A percentile compares a stretch with the other conserved stretches of the same genome.
Evolutionary conservation across 2,329 filamentous ascomycete genomes (phyloP).

Genomic region (Microcyclospora pomicola): DNA sequence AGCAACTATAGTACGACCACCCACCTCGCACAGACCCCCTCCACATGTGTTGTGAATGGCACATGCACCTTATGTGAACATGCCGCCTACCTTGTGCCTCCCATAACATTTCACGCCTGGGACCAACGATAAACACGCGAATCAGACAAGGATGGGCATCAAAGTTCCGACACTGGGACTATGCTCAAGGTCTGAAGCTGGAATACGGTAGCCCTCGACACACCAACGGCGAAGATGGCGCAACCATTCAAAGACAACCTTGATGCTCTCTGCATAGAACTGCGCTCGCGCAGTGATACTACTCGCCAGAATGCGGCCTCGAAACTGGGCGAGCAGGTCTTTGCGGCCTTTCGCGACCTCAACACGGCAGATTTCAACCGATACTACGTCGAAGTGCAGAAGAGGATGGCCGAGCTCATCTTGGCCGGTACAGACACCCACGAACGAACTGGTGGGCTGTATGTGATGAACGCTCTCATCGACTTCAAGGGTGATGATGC

Average conservation of each 20-base stretch:
- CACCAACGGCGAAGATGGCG: slow-evolving; percentile 10
- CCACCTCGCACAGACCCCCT: too few species aligned
- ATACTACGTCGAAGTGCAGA: slow-evolving; percentile 51
- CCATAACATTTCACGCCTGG: too few species aligned
- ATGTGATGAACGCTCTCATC: slow-evolving; percentile 82
- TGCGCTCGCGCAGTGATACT: slow-evolving; percentile 16
- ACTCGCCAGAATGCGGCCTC: slow-evolving; percentile 17
- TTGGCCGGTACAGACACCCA: slow-evolving; percentile 73
- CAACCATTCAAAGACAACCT: slow-evolving; percentile 19
- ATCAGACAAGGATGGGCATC: too few species aligned
- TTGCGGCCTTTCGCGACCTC: slow-evolving; percentile 43
- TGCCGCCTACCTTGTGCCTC: too few species aligned
- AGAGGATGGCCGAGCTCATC: slow-evolving; percentile 58
- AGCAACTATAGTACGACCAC: too few species aligned
- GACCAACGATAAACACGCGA: too few species aligned
- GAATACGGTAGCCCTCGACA: background rate
- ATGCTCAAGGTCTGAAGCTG: too few species aligned
- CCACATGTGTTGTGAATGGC: too few species aligned
- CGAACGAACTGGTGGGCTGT: slow-evolving; percentile 81
- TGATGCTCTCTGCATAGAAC: slow-evolving; percentile 18
- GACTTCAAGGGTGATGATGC: slow-evolving; percentile 94
- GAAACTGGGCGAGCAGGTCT: slow-evolving; percentile 18
- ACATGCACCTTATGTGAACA: too few species aligned
- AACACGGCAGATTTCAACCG: slow-evolving; percentile 63
- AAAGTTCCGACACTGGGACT: too few species aligned